Conservation (phyloP, 768 basidiomycete species). For the Podaxis rugospora region DNA sequence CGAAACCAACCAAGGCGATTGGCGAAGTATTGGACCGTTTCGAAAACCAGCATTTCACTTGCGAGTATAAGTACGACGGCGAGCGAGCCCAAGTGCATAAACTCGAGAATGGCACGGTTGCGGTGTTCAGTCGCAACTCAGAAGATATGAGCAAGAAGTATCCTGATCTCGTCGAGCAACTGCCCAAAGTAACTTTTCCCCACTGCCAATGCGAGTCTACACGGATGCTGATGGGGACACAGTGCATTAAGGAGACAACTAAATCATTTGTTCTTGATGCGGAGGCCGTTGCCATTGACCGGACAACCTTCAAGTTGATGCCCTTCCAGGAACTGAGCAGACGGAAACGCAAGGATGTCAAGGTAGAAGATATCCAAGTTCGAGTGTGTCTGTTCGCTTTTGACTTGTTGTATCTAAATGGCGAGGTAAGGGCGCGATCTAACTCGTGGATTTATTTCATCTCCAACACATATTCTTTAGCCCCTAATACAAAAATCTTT, state of each 20-base stretch:
- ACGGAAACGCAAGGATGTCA: conserved; percentile 96
- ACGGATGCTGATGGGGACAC: neutral
- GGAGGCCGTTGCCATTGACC: conserved; percentile 95
- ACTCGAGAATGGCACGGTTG: conserved; percentile 74
- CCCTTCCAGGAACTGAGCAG: conserved; percentile 97
- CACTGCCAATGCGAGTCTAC: neutral
- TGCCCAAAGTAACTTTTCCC: conserved; percentile 58
- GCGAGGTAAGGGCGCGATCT: conserved; percentile 61
- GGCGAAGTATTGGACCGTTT: conserved; percentile 96
- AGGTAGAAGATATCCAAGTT: conserved; percentile 95
- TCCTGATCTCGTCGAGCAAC: conserved; percentile 93
- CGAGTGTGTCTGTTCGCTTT: conserved; percentile 96
- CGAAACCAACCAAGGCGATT: conserved; percentile 98
- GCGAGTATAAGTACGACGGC: conserved; percentile 99
- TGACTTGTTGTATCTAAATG: conserved; percentile 94
- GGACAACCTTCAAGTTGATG: conserved; percentile 77
- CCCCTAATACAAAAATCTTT: conserved; percentile 78
- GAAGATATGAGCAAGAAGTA: conserved; percentile 99
- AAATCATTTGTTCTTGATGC: conserved; percentile 93
- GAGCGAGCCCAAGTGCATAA: conserved; percentile 96
- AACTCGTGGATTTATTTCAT: neutral
- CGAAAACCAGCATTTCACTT: conserved; percentile 92
- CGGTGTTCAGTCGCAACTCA: conserved; percentile 95
- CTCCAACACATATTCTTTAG: conserved; percentile 33
- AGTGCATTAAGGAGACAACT: conserved; percentile 85